Evolutionary conservation across 495 filamentous ascomycete genomes (phyloP).

Genomic region (Jackrogersella minutella): DNA sequence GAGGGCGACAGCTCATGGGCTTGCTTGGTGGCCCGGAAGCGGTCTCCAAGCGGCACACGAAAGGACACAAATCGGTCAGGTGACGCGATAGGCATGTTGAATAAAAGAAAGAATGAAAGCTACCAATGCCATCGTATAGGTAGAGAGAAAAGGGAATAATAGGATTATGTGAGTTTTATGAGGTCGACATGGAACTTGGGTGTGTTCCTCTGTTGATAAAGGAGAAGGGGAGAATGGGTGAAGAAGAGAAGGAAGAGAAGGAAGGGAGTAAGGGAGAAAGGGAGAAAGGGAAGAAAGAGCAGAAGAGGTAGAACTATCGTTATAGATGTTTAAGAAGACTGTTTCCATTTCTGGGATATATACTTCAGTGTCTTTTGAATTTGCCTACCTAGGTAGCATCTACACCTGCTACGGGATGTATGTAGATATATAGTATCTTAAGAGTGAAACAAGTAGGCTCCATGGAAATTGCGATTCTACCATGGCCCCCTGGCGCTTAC

Average conservation of each 20-base stretch:
- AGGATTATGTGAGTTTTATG: neutral
- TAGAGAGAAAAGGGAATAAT: conserved; percentile 19
- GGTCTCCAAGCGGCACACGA: conserved; percentile 58
- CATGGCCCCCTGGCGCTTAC: too few species aligned
- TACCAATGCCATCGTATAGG: conserved; percentile 39
- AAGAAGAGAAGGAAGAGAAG: neutral
- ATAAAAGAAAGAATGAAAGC: conserved; percentile 41
- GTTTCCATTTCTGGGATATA: neutral
- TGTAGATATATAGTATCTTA: too few species aligned
- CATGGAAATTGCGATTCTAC: too few species aligned
- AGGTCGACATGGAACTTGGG: neutral
- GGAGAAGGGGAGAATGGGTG: neutral
- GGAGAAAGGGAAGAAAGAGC: neutral
- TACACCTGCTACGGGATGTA: too few species aligned
- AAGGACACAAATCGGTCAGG: conserved; percentile 77
- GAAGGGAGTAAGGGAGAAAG: neutral
- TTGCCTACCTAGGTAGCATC: too few species aligned
- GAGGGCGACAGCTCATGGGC: conserved; percentile 64
- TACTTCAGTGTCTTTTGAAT: too few species aligned
- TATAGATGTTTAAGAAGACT: neutral
- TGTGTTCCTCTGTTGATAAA: conserved; percentile 2
- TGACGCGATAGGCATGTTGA: conserved; percentile 44
- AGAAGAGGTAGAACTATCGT: neutral
- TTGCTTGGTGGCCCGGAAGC: conserved; percentile 71
- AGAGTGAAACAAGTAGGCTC: too few species aligned